Evolutionary conservation across 1,284 basidiomycete species (phyloP).

Genomic region (Ustilago shanxiensis): DNA sequence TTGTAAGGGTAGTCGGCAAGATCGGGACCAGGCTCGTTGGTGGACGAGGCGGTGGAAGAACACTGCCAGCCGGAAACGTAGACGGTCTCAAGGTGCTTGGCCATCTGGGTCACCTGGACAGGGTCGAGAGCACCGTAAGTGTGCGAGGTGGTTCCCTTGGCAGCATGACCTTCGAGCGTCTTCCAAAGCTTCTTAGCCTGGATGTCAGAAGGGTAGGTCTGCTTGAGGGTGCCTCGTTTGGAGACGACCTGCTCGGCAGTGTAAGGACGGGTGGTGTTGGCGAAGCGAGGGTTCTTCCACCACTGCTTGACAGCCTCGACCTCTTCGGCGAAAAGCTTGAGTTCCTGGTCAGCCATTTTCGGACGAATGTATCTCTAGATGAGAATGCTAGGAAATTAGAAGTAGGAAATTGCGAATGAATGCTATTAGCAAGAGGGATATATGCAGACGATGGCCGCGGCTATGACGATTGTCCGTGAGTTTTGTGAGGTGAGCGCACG

Average conservation of each 20-base stretch:
- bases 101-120: constrained; percentile 80
- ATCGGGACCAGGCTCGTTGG: constrained; percentile 70
- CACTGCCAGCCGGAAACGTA: constrained; percentile 70
- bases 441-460: background rate
- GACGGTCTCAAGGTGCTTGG: constrained; percentile 70
- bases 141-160: constrained; percentile 79
- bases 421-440: background rate
- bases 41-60: constrained; percentile 67
- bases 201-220: constrained; percentile 86
- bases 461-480: background rate
- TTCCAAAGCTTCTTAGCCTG: constrained; percentile 89
- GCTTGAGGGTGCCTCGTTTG: constrained; percentile 88
- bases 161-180: constrained; percentile 75
- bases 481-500: background rate
- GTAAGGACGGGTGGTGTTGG: constrained; percentile 87
- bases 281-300: constrained; percentile 93
- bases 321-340: constrained; percentile 78
- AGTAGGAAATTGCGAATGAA: too few relatives aligned
- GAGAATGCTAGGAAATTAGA: background rate
- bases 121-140: constrained; percentile 98
- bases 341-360: constrained; percentile 67
- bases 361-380: constrained; percentile 9
- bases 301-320: constrained; percentile 87
- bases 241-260: constrained; percentile 91
- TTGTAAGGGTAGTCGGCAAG: constrained; percentile 75